Base-by-base conservation (phyloP, 257 asterid genomes). In the Przewalskia tangutica region DNA sequence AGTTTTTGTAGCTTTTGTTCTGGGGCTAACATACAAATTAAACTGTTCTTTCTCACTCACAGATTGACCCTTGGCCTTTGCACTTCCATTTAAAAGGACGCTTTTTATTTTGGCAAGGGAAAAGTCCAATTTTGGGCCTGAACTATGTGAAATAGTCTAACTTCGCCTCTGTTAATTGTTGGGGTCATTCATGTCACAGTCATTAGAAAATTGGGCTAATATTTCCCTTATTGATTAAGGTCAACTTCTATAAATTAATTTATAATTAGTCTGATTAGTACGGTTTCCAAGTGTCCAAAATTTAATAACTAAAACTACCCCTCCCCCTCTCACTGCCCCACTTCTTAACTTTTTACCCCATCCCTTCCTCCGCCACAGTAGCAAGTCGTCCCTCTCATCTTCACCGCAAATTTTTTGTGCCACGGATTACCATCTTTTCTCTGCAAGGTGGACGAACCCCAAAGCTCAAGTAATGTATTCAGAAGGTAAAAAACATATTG, bases 381-480 rank as follows among this genome's bases (percentile, higher is more conserved):
- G 42, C 42, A 38, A 38, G 42, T 5, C 42, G 42, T 38, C 42
- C 42, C 2, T 38, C 42, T 38, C 5, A 38, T 38, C 42, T 38
- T 38, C 42, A 38, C 42, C 42, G 42, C 42, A 38, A 38, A 38
- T 3, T 48, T 48, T 7, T 48, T 7, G 53, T 8, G 9, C 53
- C 9, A 7, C 12, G 58, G 16, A 53, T 53, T 53, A 53, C 17
- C 58, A 12, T 53, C 17, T 53, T 53, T 53, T 12, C 17, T 53
- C 8, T 16, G 66, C 27, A 86, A 6, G 51, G 51, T 46, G 51
- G 51, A 46, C 51, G 51, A 8, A 46, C 51, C 51, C 51, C 51
- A 8, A 46, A 46, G 9, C 51, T 38, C 85, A 91, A 83, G 66
- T 83, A 55, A 71, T 71, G 79, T 71, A 71, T 71, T 44, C 58